Base-by-base conservation (phyloP, 2,329 filamentous ascomycete species). In the Lasiodiplodia sp. region DNA sequence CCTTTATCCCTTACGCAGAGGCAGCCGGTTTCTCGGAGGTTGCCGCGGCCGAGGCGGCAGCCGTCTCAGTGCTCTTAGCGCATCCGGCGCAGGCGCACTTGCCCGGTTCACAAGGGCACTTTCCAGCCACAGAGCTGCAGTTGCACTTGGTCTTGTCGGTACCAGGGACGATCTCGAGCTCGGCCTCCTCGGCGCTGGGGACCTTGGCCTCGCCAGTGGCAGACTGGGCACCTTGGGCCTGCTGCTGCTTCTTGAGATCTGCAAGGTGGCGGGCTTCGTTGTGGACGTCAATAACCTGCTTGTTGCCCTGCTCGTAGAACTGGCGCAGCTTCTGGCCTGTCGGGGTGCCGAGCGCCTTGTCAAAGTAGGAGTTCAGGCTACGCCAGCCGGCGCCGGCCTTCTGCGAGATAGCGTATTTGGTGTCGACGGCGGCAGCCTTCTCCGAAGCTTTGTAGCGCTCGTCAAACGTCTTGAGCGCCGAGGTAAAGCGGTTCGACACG, bases 211-310 rank as follows among this genome's bases (percentile, higher is more conserved):
- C 25, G 52, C 65, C 68, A 2, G 58, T n/a, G 23, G 87, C 87
- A 7, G 49, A 34, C 21, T 23, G 28, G 5, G 51, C 25, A 23
- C 86, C 87, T 47, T 65, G 47, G 6, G 47, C 51, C 21, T 38
- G 56, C 84, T 66, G 47, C 74, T 80, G 78, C 69, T 76, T 90
- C 90, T 97, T 97, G 73, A 99, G 81, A 72, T 97, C 89, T 62
- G 95, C 95, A 67, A 99, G 86, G 73, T 96, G 90, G 71, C 91
- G 87, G 38, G 96, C 96, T 86, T 99, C 96, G 71, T 86, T 87
- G 82, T 99, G 96, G 57, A 99, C 96, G 78, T 99, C 96, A 75
- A 93, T 86, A 38, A 97, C 94, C 82, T 98, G 94, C 83, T 93
- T 93, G 79, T 91, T 90, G 71, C 92, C 88, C 73, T 93, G 86